Evolutionary conservation across 2,329 filamentous ascomycete species (phyloP).

Genomic region (Alternaria tenuissima): DNA sequence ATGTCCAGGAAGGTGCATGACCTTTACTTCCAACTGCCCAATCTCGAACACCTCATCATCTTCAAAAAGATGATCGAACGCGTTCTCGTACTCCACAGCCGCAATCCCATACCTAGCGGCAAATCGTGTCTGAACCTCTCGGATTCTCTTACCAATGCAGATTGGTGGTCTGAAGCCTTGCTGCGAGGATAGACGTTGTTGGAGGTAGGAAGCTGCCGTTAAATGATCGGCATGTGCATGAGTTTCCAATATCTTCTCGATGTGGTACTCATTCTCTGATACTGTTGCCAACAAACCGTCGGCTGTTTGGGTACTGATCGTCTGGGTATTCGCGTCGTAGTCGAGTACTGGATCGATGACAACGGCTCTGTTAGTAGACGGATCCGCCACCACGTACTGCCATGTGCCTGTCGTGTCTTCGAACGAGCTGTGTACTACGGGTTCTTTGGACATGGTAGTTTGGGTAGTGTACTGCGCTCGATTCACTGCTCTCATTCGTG

Average conservation of each 20-base stretch:
- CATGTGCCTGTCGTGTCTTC: slow-evolving; percentile 61
- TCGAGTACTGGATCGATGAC: slow-evolving; percentile 71
- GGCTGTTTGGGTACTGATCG: slow-evolving; percentile 61
- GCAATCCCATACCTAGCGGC: slow-evolving; percentile 59
- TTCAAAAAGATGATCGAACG: slow-evolving; percentile 63
- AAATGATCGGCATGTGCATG: slow-evolving; percentile 70
- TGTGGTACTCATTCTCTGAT: slow-evolving; percentile 55
- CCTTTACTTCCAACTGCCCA: slow-evolving; percentile 57
- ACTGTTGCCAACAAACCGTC: slow-evolving; percentile 61
- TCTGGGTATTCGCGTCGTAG: slow-evolving; percentile 57
- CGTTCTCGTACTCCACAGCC: slow-evolving; percentile 53
- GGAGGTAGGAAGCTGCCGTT: slow-evolving; percentile 67
- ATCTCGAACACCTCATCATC: slow-evolving; percentile 64
- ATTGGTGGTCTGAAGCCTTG: slow-evolving; percentile 55
- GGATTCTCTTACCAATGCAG: slow-evolving; percentile 65
- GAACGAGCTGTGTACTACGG: slow-evolving; percentile 36
- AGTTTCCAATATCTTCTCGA: slow-evolving; percentile 67
- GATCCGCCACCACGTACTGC: slow-evolving; percentile 69
- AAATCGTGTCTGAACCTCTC: slow-evolving; percentile 61
- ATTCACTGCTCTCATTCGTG: neutral
- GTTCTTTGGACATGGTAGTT: slow-evolving; percentile 1
- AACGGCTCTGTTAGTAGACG: slow-evolving; percentile 57
- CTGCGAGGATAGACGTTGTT: slow-evolving; percentile 48
- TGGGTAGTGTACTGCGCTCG: neutral
- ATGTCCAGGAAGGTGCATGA: slow-evolving; percentile 67